A percentile compares a stretch with the other conserved stretches of the same genome.
Evolutionary conservation across 1,284 basidiomycete species (phyloP).

Genomic region (Malassezia slooffiae): DNA sequence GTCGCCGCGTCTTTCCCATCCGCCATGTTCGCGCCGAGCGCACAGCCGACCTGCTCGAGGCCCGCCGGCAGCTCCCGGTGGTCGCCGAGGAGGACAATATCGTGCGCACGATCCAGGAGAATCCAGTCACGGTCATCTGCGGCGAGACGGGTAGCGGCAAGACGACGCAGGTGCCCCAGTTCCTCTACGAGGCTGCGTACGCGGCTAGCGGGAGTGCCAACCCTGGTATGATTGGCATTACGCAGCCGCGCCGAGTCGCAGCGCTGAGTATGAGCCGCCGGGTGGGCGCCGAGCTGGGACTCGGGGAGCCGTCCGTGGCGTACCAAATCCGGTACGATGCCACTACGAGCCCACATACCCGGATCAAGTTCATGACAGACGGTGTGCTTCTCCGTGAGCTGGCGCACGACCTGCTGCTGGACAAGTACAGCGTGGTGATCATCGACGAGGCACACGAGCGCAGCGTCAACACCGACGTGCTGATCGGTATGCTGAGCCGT

Average conservation of each 20-base stretch:
- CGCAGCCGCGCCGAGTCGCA: constrained; percentile 92
- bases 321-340: constrained; percentile 97
- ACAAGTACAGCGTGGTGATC: constrained; percentile 73
- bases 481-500: constrained; percentile 87
- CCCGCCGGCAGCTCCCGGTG: constrained; percentile 73
- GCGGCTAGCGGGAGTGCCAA: constrained; percentile 74
- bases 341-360: constrained; percentile 73
- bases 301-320: constrained; percentile 69
- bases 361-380: constrained; percentile 99
- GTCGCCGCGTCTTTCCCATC: background rate
- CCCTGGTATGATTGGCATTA: constrained; percentile 94
- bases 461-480: constrained; percentile 94
- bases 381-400: constrained; percentile 90
- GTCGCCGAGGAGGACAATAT: constrained; percentile 86
- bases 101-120: constrained; percentile 77
- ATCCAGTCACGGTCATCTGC: constrained; percentile 65
- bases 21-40: constrained; percentile 16
- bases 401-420: constrained; percentile 75
- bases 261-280: constrained; percentile 90
- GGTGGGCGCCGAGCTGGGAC: constrained; percentile 74
- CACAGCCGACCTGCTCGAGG: constrained; percentile 29
- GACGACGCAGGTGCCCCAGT: constrained; percentile 94
- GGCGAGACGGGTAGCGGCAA: constrained; percentile 93
- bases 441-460: constrained; percentile 97
- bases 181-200: constrained; percentile 86